A percentile compares a stretch with the other conserved stretches of the same genome.
These are phyloP conservation scores for Colletotrichum theobromicola DNA, from an alignment of 2,329 filamentous ascomycete species.

Conservation along the genomic window DNA sequence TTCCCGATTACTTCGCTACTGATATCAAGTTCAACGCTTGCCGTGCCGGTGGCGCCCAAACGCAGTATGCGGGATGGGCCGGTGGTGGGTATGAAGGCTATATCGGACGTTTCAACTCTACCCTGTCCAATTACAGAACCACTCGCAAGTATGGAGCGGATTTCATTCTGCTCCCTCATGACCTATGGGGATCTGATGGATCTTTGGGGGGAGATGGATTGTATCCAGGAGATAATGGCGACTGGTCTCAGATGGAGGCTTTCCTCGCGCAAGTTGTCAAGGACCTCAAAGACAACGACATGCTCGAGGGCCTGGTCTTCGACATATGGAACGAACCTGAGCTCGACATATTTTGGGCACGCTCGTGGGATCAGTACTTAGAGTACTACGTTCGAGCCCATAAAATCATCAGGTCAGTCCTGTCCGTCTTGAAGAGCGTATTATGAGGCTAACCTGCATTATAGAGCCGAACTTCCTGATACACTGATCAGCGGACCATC, in stretches of 20 bases:
- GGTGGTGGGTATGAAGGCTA: background rate
- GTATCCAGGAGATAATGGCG: background rate
- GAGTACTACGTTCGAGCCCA: background rate
- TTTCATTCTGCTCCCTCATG: background rate
- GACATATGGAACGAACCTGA: background rate
- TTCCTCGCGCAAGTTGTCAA: background rate
- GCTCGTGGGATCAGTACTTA: background rate
- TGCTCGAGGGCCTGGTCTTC: background rate
- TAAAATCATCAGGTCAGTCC: background rate
- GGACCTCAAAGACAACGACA: background rate
- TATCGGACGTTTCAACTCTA: background rate
- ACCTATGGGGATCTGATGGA: background rate
- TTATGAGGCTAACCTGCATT: rapidly evolving
- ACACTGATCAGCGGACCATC: background rate
- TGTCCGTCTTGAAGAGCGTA: rapidly evolving
- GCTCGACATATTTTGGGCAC: background rate
- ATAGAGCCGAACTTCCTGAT: background rate
- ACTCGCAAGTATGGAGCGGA: background rate
- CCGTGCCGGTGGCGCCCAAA: background rate
- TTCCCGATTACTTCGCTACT: background rate
- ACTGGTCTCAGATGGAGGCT: background rate
- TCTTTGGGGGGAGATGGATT: background rate
- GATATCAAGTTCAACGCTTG: background rate
- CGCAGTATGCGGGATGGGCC: background rate
- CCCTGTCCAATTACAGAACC: background rate